Evolutionary conservation across 148 eudicot genomes (phyloP).

Genomic region (Nepenthes mirabilis): DNA sequence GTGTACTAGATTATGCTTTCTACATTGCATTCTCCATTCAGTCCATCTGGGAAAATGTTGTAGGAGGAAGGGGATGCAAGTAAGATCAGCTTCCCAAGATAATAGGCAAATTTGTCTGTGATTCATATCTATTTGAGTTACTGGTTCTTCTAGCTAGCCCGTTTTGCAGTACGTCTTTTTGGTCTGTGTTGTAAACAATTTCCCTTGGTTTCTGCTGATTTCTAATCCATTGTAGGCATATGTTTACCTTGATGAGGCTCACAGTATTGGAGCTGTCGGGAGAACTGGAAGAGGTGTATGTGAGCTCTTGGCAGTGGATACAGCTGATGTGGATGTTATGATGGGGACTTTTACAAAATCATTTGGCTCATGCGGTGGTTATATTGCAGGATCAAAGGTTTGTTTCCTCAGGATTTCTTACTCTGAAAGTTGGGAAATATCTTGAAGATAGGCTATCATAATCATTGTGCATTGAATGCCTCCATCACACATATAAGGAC

Average conservation of each 20-base stretch:
- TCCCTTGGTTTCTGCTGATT: not conserved
- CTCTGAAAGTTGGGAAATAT: not conserved
- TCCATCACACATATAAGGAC: too few species aligned
- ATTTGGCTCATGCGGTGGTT: constrained; percentile 96
- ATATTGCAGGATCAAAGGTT: constrained; percentile 98
- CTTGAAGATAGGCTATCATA: too few species aligned
- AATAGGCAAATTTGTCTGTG: too few species aligned
- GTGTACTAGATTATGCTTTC: not conserved
- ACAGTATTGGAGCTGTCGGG: constrained; percentile 97
- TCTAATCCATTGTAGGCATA: constrained; percentile 43
- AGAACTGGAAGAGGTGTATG: constrained; percentile 91
- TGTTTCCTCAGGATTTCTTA: constrained; percentile 2
- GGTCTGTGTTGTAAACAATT: not conserved
- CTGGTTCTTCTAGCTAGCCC: not conserved
- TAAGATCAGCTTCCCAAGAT: too few species aligned
- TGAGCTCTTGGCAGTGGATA: constrained; percentile 89
- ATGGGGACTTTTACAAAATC: constrained; percentile 99
- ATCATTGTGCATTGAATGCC: too few species aligned
- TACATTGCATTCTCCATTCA: not conserved
- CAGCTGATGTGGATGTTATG: constrained; percentile 94
- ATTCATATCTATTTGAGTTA: too few species aligned
- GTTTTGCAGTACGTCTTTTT: not conserved
- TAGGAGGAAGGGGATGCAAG: too few species aligned
- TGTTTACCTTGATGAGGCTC: constrained; percentile 89
- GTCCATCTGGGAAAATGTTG: not conserved